These are phyloP conservation scores for Madurella fahalii DNA, from an alignment of 2,329 filamentous ascomycete genomes.

Conservation along the genomic window DNA sequence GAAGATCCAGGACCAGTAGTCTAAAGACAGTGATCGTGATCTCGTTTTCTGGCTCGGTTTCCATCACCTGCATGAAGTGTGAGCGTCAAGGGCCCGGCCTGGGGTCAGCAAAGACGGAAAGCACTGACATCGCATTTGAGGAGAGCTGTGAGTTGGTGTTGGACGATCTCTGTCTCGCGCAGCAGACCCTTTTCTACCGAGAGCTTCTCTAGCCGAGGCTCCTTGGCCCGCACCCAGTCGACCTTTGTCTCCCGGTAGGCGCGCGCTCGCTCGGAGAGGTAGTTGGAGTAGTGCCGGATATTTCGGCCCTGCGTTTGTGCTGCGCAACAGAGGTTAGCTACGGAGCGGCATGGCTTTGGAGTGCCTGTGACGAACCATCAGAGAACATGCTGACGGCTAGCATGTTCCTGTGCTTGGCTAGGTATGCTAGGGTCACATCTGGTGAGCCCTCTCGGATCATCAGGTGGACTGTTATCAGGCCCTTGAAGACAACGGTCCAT, in stretches of 20 bases:
- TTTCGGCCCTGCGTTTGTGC: slow-evolving; percentile 94
- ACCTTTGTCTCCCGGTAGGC: slow-evolving; percentile 80
- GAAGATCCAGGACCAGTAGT: slow-evolving; percentile 80
- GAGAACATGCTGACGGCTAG: slow-evolving; percentile 88
- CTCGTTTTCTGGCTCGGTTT: slow-evolving; percentile 88
- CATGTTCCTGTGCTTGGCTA: slow-evolving; percentile 76
- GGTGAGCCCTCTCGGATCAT: slow-evolving; percentile 96
- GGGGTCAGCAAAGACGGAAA: not conserved
- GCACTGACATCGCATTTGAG: slow-evolving; percentile 68
- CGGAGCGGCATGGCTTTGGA: not conserved
- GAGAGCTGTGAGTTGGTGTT: slow-evolving; percentile 79
- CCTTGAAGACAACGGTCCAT: slow-evolving; percentile 99
- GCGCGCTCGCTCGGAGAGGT: slow-evolving; percentile 75
- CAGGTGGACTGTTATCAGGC: slow-evolving; percentile 88
- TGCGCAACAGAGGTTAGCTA: slow-evolving; percentile 34
- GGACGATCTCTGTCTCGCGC: slow-evolving; percentile 85
- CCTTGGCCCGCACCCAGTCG: slow-evolving; percentile 83
- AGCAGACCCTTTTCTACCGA: slow-evolving; percentile 88
- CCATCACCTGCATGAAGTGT: slow-evolving; percentile 57
- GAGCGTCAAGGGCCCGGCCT: not conserved
- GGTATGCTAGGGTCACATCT: slow-evolving; percentile 80
- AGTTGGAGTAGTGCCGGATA: slow-evolving; percentile 86
- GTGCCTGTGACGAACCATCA: slow-evolving; percentile 63
- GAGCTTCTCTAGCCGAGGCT: slow-evolving; percentile 77
- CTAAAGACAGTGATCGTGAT: slow-evolving; percentile 94